phyloP scores from a whole-genome alignment of 2,329 filamentous ascomycete genomes.

The Talaromyces pinophilus region DNA sequence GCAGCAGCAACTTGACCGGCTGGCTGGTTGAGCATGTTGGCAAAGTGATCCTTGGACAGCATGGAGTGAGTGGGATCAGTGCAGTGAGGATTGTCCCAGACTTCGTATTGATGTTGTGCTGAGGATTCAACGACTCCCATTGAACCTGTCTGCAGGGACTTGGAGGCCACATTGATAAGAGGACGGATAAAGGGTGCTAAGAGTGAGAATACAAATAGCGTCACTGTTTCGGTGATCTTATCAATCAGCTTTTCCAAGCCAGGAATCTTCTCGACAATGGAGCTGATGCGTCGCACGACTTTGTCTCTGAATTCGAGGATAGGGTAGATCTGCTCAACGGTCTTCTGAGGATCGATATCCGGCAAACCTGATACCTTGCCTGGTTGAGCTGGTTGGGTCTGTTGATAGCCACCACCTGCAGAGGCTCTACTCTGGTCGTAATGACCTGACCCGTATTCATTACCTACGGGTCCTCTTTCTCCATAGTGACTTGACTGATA shows the following conservation, averaged over 20 bases:
- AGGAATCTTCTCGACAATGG: slow-evolving; percentile 86
- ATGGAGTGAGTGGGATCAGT: slow-evolving; percentile 80
- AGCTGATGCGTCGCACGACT: slow-evolving; percentile 82
- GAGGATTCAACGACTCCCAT: slow-evolving; percentile 68
- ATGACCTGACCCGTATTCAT: background rate
- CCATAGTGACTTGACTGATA: slow-evolving; percentile 22
- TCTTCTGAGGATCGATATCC: slow-evolving; percentile 76
- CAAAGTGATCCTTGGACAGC: slow-evolving; percentile 82
- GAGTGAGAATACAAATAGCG: slow-evolving; percentile 85
- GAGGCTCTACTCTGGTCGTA: slow-evolving; percentile 17
- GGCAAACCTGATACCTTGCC: slow-evolving; percentile 70
- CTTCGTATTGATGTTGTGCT: slow-evolving; percentile 73
- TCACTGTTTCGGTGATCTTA: slow-evolving; percentile 89
- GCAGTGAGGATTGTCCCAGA: slow-evolving; percentile 74
- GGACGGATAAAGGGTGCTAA: slow-evolving; percentile 90
- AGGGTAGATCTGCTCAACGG: slow-evolving; percentile 82
- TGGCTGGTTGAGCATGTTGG: slow-evolving; percentile 73
- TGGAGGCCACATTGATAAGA: slow-evolving; percentile 83
- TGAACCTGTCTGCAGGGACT: slow-evolving; percentile 82
- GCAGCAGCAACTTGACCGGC: slow-evolving; percentile 72
- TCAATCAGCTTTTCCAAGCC: slow-evolving; percentile 88
- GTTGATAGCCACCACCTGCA: slow-evolving; percentile 40
- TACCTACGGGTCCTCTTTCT: background rate
- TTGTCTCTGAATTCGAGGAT: slow-evolving; percentile 93
- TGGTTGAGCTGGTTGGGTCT: background rate